These are phyloP conservation scores for Neofusicoccum sp. DNA, from an alignment of 2,329 filamentous ascomycete genomes.

Conservation along the genomic window DNA sequence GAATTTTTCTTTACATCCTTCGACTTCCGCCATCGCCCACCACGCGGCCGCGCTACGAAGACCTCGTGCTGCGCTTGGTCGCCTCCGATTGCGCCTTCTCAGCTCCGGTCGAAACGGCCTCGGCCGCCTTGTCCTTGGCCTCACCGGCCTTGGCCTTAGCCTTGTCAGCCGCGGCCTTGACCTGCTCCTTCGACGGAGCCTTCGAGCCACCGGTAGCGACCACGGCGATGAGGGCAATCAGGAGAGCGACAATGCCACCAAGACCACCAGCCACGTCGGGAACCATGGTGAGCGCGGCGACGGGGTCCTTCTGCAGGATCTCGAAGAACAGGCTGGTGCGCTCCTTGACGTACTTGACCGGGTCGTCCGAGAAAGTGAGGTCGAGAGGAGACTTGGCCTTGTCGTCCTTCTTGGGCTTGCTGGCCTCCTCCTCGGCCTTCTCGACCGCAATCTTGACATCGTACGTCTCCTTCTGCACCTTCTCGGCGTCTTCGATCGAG, in stretches of 20 bases:
- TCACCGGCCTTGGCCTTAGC: conserved; percentile 71
- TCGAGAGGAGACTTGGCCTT: conserved; percentile 72
- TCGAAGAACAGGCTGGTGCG: conserved; percentile 90
- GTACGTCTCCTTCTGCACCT: conserved; percentile 87
- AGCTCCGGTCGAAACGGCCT: conserved; percentile 61
- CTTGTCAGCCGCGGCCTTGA: conserved; percentile 73
- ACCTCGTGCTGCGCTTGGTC: conserved; percentile 62
- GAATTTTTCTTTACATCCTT: conserved; percentile 1
- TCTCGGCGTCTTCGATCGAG: conserved; percentile 88
- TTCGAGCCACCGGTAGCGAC: conserved; percentile 66
- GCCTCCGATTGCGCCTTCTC: conserved; percentile 73
- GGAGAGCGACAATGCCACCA: conserved; percentile 67
- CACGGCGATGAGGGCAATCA: conserved; percentile 71
- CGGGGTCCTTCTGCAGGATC: conserved; percentile 78
- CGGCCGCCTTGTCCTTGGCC: conserved; percentile 71
- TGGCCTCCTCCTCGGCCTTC: conserved; percentile 75
- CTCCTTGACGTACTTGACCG: conserved; percentile 83
- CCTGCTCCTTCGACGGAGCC: conserved; percentile 64
- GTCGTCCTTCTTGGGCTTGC: conserved; percentile 72
- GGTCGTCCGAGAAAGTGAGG: conserved; percentile 89
- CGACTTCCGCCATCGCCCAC: neutral
- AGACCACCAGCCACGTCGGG: conserved; percentile 87
- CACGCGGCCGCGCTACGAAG: conserved; percentile 32
- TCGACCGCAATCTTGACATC: conserved; percentile 85
- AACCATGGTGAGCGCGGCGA: conserved; percentile 84